phyloP scores from a whole-genome alignment of 1,284 basidiomycete genomes.

The Neolentinus lepideus region DNA sequence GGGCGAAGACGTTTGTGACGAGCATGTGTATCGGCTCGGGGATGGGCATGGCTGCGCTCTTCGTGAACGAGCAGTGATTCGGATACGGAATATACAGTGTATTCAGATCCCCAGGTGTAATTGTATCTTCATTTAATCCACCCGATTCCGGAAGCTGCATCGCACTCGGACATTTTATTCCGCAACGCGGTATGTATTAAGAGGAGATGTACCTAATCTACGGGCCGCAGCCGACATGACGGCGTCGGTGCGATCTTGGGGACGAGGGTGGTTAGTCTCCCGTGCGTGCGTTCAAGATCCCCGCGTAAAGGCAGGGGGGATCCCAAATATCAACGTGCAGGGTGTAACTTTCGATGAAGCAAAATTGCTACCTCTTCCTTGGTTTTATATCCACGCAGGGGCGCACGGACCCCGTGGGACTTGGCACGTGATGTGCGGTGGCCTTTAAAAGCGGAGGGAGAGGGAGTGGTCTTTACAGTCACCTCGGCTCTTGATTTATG shows the following conservation, averaged over 20 bases:
- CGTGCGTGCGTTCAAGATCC: constrained; percentile 47
- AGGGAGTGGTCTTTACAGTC: constrained; percentile 44
- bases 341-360: constrained; percentile 60
- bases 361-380: not conserved
- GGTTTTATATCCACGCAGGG: constrained; percentile 20
- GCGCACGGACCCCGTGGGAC: constrained; percentile 51
- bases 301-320: constrained; percentile 29
- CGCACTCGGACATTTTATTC: not conserved
- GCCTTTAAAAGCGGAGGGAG: constrained; percentile 15
- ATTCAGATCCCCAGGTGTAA: not conserved
- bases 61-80: constrained; percentile 75
- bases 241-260: constrained; percentile 36
- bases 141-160: not conserved
- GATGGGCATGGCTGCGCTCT: constrained; percentile 84
- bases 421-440: not conserved
- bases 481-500: constrained; percentile 44
- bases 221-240: constrained; percentile 42
- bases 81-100: not conserved
- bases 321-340: constrained; percentile 65
- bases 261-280: constrained; percentile 39
- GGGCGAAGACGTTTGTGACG: constrained; percentile 75
- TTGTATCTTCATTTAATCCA: not conserved
- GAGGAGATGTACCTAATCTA: constrained; percentile 39
- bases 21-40: constrained; percentile 95
- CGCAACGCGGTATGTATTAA: not conserved